Base-by-base conservation (phyloP, 768 basidiomycete genomes). In the Coprinopsis sp. region DNA sequence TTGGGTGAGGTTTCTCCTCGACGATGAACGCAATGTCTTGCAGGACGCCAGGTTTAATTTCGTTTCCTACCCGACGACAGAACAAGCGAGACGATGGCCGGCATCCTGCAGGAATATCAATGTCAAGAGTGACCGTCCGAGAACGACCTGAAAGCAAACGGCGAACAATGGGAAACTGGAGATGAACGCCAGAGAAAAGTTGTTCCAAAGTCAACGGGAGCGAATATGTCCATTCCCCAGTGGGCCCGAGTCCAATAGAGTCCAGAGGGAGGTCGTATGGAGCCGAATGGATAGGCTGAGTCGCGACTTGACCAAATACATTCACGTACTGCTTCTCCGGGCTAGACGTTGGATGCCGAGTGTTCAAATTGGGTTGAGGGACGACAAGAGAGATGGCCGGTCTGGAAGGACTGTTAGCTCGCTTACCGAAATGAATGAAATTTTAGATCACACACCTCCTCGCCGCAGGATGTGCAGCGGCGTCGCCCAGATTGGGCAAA, bases 21-120 rank as follows among this genome's bases (percentile, higher is more conserved):
- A 86, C 66, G 40, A 85, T 62, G 54, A 87, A 87, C 16, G 80
- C 76, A 43, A 87, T 73, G 45, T 86, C 82, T 54, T 87, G 83
- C 42, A 75, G 73, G 10, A 67, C 61, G 11, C 78, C 76, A 46
- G 75, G 72, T 50, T 69, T 67, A 46, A 74, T 68, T 54, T 87
- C 81, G 63, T 85, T 81, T n/a, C 84, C 84, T 6, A 77, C 75
- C n/a, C 74, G 70, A 29, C 76, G 72, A 49, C 81, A 84, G 30
- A 77, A 58, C 27, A 87, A 77, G 49, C 73, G 71, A 18, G 81
- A 81, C 6, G 82, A 82, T 22, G 67, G 64, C 41, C 74, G 77
- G 62, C 78, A 84, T 6, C 84, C 82, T 16, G 79, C 70, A 49
- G 79, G 76, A 33, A 87, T 68, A 40, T 77, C 72, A 46, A 87